phyloP scores from a whole-genome alignment of 129 eudicot species.

The Solidago caesia region DNA sequence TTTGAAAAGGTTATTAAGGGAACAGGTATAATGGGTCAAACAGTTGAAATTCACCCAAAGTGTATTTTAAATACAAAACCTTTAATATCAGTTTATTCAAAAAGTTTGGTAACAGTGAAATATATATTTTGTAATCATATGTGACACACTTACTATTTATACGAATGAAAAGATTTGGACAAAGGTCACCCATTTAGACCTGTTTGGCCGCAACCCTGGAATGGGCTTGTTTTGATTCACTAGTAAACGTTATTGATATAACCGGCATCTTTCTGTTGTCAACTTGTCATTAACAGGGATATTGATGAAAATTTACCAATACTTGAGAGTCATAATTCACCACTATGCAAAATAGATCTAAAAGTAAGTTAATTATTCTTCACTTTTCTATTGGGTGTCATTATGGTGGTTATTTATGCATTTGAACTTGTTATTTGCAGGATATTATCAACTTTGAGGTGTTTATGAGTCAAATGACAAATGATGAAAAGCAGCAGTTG shows the following conservation, averaged over 20 bases:
- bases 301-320: neutral
- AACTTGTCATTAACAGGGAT: slow-evolving; percentile 1
- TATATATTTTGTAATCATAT: neutral
- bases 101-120: neutral
- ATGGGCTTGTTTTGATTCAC: neutral
- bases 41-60: neutral
- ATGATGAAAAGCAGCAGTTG: slow-evolving; percentile 62
- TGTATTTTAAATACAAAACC: neutral
- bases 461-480: slow-evolving; percentile 46
- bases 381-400: neutral
- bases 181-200: neutral
- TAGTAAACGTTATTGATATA: neutral
- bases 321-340: slow-evolving; percentile 6
- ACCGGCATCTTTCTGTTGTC: neutral
- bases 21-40: neutral
- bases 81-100: neutral
- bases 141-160: neutral
- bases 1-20: slow-evolving; percentile 35
- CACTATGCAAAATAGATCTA: slow-evolving; percentile 1
- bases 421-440: slow-evolving; percentile 39
- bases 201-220: neutral
- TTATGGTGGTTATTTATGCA: neutral
- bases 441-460: slow-evolving; percentile 64
- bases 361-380: slow-evolving; percentile 4
- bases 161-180: neutral